These are phyloP conservation scores for Claviceps sp. DNA, from an alignment of 2,329 filamentous ascomycete genomes.

Conservation along the genomic window DNA sequence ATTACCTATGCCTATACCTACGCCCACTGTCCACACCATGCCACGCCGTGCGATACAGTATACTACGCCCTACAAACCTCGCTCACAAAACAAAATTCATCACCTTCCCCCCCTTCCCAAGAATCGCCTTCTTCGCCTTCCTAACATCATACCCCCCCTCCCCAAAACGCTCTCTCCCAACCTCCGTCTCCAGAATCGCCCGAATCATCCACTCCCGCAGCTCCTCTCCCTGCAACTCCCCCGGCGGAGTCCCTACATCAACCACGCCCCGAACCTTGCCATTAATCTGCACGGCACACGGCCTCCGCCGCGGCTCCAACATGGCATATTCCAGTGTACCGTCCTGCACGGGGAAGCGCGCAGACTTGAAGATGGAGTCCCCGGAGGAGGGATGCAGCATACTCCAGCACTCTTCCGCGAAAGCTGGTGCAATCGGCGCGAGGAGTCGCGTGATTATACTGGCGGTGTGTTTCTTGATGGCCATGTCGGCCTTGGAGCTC, in stretches of 20 bases:
- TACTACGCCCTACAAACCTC: neutral
- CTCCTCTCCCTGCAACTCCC: constrained; percentile 25
- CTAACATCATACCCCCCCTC: constrained; percentile 31
- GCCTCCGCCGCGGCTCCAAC: constrained; percentile 35
- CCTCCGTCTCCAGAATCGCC: constrained; percentile 45
- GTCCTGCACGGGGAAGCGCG: constrained; percentile 47
- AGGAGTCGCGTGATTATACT: constrained; percentile 54
- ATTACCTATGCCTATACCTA: too few relatives aligned
- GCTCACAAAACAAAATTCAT: constrained; percentile 58
- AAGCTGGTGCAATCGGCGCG: constrained; percentile 67
- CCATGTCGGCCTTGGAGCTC: constrained; percentile 26
- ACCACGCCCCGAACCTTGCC: constrained; percentile 61
- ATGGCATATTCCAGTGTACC: constrained; percentile 33
- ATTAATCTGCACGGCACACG: constrained; percentile 63
- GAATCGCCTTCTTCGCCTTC: constrained; percentile 49
- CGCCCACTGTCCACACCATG: too few relatives aligned
- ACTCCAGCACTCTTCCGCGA: constrained; percentile 72
- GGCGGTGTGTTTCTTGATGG: constrained; percentile 35
- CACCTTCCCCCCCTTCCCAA: constrained; percentile 52
- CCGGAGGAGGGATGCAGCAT: constrained; percentile 30
- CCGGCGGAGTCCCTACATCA: constrained; percentile 42
- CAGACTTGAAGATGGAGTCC: constrained; percentile 28
- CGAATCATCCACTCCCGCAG: constrained; percentile 48
- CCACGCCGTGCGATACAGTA: too few relatives aligned
- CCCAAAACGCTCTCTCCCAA: constrained; percentile 43